phyloP scores from a whole-genome alignment of 352 stramenopile species.

The Thalassiosira delicatula region DNA sequence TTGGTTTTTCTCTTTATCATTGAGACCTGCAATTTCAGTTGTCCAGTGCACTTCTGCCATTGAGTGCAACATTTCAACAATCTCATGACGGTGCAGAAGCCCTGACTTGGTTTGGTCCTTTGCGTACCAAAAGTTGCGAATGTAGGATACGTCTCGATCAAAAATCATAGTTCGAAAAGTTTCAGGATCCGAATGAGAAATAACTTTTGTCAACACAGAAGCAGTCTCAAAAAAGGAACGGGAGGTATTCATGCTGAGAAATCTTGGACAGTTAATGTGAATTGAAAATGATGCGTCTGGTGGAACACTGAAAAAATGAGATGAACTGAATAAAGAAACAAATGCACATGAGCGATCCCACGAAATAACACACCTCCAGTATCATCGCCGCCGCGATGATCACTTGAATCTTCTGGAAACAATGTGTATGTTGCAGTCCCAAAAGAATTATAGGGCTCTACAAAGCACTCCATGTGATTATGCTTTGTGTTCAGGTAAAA shows the following conservation, averaged over 20 bases:
- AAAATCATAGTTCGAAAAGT: conserved; percentile 18
- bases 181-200: conserved; percentile 36
- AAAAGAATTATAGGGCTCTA: conserved; percentile 56
- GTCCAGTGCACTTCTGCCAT: conserved; percentile 29
- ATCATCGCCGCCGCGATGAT: neutral
- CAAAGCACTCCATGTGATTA: conserved; percentile 56
- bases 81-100: conserved; percentile 9
- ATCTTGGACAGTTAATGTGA: conserved; percentile 49
- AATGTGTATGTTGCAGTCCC: conserved; percentile 32
- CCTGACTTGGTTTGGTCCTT: conserved; percentile 1
- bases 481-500: conserved; percentile 64
- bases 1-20: conserved; percentile 8
- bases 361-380: conserved; percentile 11
- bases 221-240: conserved; percentile 46
- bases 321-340: conserved; percentile 8
- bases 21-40: conserved; percentile 27
- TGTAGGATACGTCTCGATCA: conserved; percentile 27
- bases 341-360: no score
- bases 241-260: conserved; percentile 60
- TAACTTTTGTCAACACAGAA: conserved; percentile 34
- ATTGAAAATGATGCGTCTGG: conserved; percentile 41
- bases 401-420: conserved; percentile 12
- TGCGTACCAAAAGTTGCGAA: conserved; percentile 52
- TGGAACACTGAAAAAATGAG: neutral
- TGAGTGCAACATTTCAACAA: conserved; percentile 12